Evolutionary conservation across 176 grass and related monocot species (phyloP), one percentile per base, ranked within the genome.

Genomic region (Otatea glauca): DNA sequence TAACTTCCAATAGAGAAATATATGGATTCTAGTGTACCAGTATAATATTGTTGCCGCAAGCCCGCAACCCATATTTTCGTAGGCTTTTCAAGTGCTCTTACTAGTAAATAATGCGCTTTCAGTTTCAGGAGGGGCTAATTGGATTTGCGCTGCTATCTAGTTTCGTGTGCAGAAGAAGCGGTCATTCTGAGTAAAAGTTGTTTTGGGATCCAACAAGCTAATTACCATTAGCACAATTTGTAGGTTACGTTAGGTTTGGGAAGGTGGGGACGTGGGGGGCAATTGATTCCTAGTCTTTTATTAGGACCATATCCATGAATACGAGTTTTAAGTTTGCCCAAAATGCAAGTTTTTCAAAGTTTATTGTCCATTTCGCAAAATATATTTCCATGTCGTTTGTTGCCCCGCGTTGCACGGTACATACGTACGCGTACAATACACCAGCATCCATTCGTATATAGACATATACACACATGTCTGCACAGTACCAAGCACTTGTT

Each of bases 401-500:
- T 12, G 56, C 56, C 5, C n/a, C 4, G 11, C 54, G 56, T 11
- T 60, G 56, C 56, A 24, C 4, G 56, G 29, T 29, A 29, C 29
- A 29, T 29, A 29, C 29, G 29, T 29, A 29, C 7, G 7, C 6
- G 6, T 11, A 24, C 21, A 21, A 55, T 8, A 7, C 6, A 37
- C 16, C 2, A n/a, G 8, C 20, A 56, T 21, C 54, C 59, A 12
- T 27, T 62, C 59, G 24, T 62, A 25, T 27, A 10, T 62, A 23
- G 3, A 1, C 35, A 3, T n/a, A n/a, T 21, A 43, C 20, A 64
- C 60, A 71, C 37, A 44, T 59, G 49, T 17, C 25, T 32, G 61
- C 24, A 68, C 20, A 44, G 15, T 9, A 18, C 15, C 34, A 47
- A 77, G 2, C 48, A 77, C 64, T 47, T 68, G 73, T 77, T 85